Percentiles rank a stretch among this genome's conserved stretches.
Evolutionary conservation across 2,329 filamentous ascomycete species (phyloP).

Genomic region (Ceratocystis smalleyi): DNA sequence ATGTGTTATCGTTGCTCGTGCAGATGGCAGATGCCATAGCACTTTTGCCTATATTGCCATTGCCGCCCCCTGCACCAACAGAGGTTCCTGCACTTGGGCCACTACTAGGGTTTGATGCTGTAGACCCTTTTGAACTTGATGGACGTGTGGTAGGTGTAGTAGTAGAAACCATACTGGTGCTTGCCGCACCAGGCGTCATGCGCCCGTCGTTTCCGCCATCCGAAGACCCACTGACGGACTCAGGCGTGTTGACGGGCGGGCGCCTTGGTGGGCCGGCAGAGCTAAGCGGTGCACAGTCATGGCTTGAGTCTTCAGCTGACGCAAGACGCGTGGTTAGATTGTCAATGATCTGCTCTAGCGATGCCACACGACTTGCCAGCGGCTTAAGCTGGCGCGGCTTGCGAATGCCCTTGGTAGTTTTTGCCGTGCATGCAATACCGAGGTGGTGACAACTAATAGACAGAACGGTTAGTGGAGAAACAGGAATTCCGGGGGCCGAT

Average conservation of each 20-base stretch:
- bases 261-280: neutral
- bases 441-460: constrained; percentile 21
- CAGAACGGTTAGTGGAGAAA: neutral
- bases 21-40: neutral
- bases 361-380: constrained; percentile 21
- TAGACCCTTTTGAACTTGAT: neutral
- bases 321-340: constrained; percentile 16
- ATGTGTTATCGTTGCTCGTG: neutral
- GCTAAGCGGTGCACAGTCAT: neutral
- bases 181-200: neutral
- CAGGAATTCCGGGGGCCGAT: neutral
- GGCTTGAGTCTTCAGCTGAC: constrained; percentile 8
- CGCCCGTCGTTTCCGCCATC: constrained; percentile 8
- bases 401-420: constrained; percentile 22
- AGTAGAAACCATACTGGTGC: neutral
- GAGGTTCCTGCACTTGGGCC: neutral
- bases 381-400: constrained; percentile 23
- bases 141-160: neutral
- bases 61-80: neutral
- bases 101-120: constrained; percentile 2
- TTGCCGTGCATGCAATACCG: constrained; percentile 22
- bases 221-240: constrained; percentile 13
- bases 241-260: constrained; percentile 13
- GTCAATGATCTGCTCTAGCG: constrained; percentile 20
- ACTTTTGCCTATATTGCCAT: neutral